These are phyloP conservation scores for Dactylonectria estremocensis DNA, from an alignment of 2,329 filamentous ascomycete genomes.

Conservation along the genomic window DNA sequence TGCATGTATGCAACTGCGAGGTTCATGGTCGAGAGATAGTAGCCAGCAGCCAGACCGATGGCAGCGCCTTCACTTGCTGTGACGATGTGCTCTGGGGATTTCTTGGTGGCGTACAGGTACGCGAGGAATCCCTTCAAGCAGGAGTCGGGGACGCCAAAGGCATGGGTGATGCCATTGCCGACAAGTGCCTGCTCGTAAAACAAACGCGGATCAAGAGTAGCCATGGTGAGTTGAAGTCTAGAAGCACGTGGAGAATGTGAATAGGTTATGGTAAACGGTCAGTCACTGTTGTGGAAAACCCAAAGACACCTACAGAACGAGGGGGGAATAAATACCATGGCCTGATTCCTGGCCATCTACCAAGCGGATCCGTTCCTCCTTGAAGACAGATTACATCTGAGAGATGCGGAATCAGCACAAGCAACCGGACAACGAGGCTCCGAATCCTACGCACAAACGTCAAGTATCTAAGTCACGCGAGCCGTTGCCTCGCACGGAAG, in stretches of 20 bases:
- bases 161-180: slow-evolving; percentile 3
- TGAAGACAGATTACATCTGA: background rate
- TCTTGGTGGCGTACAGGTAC: slow-evolving; percentile 4
- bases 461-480: slow-evolving; percentile 2
- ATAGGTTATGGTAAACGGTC: background rate
- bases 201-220: slow-evolving; percentile 4
- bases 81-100: slow-evolving; percentile 6
- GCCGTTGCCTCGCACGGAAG: background rate
- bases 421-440: slow-evolving; percentile 3
- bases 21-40: slow-evolving; percentile 6
- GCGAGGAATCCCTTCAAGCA: background rate
- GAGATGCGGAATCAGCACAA: background rate
- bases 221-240: slow-evolving; percentile 4
- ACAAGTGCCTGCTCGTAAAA: slow-evolving; percentile 5
- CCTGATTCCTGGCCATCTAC: background rate
- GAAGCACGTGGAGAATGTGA: slow-evolving; percentile 1
- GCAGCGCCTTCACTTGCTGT: slow-evolving; percentile 3
- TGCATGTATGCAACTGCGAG: slow-evolving; percentile 5
- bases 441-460: background rate
- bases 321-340: background rate
- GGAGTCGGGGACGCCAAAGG: slow-evolving; percentile 3
- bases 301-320: slow-evolving; percentile 4
- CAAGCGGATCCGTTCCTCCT: background rate
- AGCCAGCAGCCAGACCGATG: slow-evolving; percentile 2
- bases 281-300: slow-evolving; percentile 4